Conservation (phyloP, 768 basidiomycete genomes). For the Russula virescens region DNA sequence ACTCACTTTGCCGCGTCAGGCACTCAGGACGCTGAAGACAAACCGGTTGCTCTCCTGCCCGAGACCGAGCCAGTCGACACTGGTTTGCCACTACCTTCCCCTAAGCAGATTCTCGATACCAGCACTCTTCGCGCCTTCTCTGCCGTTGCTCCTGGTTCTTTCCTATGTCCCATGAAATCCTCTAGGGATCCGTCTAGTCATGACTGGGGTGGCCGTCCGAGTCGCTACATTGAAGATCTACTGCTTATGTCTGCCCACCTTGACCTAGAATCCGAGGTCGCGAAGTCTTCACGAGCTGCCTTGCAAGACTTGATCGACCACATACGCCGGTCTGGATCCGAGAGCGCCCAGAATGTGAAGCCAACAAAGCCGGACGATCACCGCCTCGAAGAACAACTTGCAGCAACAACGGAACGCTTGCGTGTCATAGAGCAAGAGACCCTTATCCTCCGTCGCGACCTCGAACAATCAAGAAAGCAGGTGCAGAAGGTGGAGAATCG, state of each 20-base stretch:
- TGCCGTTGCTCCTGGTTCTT: background rate
- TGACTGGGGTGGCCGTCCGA: background rate
- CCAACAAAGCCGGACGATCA: background rate
- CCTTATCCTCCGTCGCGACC: too few species aligned
- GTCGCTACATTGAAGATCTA: too few species aligned
- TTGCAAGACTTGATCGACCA: background rate
- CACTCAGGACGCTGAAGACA: background rate
- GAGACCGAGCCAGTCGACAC: background rate
- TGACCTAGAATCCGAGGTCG: background rate
- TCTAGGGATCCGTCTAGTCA: background rate
- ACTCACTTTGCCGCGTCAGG: background rate
- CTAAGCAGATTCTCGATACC: background rate
- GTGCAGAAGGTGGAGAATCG: too few species aligned
- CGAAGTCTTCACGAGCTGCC: background rate
- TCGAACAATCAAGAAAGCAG: too few species aligned
- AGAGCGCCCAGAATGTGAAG: background rate
- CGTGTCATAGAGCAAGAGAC: background rate
- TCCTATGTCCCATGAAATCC: too few species aligned
- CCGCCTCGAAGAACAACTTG: background rate
- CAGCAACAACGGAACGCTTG: background rate
- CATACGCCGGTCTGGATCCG: background rate
- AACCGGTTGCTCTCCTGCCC: background rate
- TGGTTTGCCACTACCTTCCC: constrained; percentile 1
- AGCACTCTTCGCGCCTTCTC: background rate
- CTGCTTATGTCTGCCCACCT: too few species aligned